A percentile compares a stretch with the other conserved stretches of the same genome.
Evolutionary conservation across 768 basidiomycete genomes (phyloP).

Genomic region (Russula dissimulans): DNA sequence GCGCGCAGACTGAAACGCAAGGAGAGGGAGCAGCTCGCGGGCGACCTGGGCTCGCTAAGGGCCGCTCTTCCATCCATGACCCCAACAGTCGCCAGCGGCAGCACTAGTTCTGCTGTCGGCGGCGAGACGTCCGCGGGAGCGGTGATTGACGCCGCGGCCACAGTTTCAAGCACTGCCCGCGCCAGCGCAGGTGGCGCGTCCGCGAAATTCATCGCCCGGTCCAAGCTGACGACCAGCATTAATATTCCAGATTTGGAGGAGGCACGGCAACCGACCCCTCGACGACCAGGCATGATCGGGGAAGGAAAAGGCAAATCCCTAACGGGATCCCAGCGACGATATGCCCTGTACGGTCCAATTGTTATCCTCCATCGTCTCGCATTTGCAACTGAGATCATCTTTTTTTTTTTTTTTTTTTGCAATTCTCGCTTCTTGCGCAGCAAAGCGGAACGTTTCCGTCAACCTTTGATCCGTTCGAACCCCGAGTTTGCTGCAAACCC

Average conservation of each 20-base stretch:
- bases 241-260: neutral
- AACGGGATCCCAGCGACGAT: conserved; percentile 55
- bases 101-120: too few species aligned
- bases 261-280: neutral
- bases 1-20: conserved; percentile 61
- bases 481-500: conserved; percentile 59
- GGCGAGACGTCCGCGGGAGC: conserved; percentile 9
- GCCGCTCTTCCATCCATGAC: conserved; percentile 44
- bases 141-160: conserved; percentile 1
- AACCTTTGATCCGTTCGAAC: conserved; percentile 60
- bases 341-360: conserved; percentile 45
- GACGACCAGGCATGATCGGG: conserved; percentile 50
- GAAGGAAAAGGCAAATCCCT: conserved; percentile 52
- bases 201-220: neutral
- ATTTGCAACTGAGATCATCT: conserved; percentile 1
- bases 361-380: neutral
- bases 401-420: conserved; percentile 1
- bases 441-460: conserved; percentile 55
- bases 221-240: neutral
- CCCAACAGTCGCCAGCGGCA: neutral
- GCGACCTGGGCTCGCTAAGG: conserved; percentile 31
- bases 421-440: conserved; percentile 30
- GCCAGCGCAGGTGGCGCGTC: neutral
- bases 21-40: conserved; percentile 36
- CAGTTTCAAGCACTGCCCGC: neutral